Percentiles rank a stretch among this genome's conserved stretches.
Conservation (phyloP, 345 rosid species). For the Rhodamnia argentea region DNA sequence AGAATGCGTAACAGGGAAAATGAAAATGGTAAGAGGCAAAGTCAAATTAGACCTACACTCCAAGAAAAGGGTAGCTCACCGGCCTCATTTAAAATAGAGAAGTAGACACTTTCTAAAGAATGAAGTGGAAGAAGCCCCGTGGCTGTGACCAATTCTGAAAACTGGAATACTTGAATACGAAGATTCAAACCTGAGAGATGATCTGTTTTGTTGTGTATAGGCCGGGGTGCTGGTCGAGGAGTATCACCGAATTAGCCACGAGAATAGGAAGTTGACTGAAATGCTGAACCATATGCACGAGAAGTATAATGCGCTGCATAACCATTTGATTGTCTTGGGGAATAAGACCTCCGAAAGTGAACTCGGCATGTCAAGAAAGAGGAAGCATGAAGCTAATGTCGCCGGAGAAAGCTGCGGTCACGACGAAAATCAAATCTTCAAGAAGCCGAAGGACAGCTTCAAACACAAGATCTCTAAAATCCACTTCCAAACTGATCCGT, state of each 20-base stretch:
- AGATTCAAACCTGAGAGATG: neutral
- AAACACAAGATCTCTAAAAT: slow-evolving; percentile 32
- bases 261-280: slow-evolving; percentile 22
- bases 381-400: slow-evolving; percentile 13
- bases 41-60: neutral
- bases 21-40: neutral
- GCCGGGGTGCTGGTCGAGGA: slow-evolving; percentile 10
- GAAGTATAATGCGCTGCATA: slow-evolving; percentile 12
- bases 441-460: slow-evolving; percentile 25
- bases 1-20: neutral
- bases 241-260: slow-evolving; percentile 9
- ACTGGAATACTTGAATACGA: neutral
- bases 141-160: neutral
- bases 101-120: neutral
- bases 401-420: slow-evolving; percentile 7
- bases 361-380: neutral
- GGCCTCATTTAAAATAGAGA: neutral
- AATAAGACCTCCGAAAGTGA: slow-evolving; percentile 2
- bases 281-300: slow-evolving; percentile 12
- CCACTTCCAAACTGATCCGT: slow-evolving; percentile 24
- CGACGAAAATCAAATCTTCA: slow-evolving; percentile 23
- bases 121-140: neutral
- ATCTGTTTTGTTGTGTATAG: neutral
- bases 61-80: neutral
- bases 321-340: slow-evolving; percentile 11